A percentile compares a stretch with the other conserved stretches of the same genome.
phyloP scores from a whole-genome alignment of 345 rosid genomes.

The Sapria himalayana region DNA sequence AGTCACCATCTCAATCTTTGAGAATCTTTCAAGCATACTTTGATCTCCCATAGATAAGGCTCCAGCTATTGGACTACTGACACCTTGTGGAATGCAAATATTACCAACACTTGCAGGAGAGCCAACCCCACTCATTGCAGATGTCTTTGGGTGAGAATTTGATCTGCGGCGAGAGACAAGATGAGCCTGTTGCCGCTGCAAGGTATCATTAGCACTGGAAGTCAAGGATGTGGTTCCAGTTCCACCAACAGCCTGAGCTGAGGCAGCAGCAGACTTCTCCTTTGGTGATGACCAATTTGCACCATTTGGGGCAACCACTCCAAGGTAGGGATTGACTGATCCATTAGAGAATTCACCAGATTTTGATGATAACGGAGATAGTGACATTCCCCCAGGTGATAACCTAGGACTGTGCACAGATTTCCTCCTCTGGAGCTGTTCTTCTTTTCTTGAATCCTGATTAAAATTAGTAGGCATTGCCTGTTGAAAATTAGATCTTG shows the following conservation, averaged over 20 bases:
- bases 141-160: constrained; percentile 54
- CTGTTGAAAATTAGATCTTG: constrained; percentile 41
- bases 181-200: constrained; percentile 55
- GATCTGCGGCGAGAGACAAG: constrained; percentile 44
- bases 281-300: constrained; percentile 41
- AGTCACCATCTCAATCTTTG: constrained; percentile 55
- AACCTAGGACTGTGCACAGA: constrained; percentile 69
- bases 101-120: constrained; percentile 90
- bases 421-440: constrained; percentile 54
- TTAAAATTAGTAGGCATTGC: constrained; percentile 45
- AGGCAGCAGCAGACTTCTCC: constrained; percentile 50
- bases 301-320: constrained; percentile 27
- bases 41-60: constrained; percentile 50
- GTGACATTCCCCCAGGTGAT: constrained; percentile 61
- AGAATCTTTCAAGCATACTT: constrained; percentile 48
- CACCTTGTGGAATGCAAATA: constrained; percentile 36
- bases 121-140: constrained; percentile 59
- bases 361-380: constrained; percentile 83
- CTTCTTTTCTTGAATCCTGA: constrained; percentile 65
- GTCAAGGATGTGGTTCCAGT: constrained; percentile 47
- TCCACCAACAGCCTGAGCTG: constrained; percentile 42
- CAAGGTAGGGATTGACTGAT: constrained; percentile 64
- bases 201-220: constrained; percentile 62
- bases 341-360: constrained; percentile 93
- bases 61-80: constrained; percentile 68